A percentile compares a stretch with the other conserved stretches of the same genome.
These are phyloP conservation scores for Aureobasidium musti DNA, from an alignment of 2,329 filamentous ascomycete species.

Conservation along the genomic window DNA sequence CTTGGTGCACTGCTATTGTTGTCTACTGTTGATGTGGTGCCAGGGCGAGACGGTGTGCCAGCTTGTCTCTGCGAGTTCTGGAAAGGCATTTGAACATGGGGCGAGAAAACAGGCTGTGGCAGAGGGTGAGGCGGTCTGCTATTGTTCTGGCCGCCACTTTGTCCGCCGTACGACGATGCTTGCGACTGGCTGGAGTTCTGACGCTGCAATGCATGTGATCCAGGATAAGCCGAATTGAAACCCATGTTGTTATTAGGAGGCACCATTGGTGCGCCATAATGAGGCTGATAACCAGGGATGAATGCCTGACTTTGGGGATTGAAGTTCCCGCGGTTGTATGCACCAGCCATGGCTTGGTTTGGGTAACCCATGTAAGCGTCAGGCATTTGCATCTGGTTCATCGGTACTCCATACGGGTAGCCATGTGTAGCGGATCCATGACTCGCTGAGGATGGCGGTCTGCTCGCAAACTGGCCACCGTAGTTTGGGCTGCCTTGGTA, in stretches of 20 bases:
- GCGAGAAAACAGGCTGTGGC: slow-evolving; percentile 44
- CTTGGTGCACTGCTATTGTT: slow-evolving; percentile 36
- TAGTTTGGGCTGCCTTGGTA: slow-evolving; percentile 15
- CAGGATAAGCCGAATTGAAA: slow-evolving; percentile 10
- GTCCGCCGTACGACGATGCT: slow-evolving; percentile 35
- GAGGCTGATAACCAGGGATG: slow-evolving; percentile 61
- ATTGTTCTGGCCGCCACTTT: slow-evolving; percentile 28
- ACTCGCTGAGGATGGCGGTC: slow-evolving; percentile 21
- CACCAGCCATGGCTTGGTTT: slow-evolving; percentile 82
- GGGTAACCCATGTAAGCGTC: slow-evolving; percentile 51
- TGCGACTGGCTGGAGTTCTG: slow-evolving; percentile 41
- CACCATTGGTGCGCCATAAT: slow-evolving; percentile 14
- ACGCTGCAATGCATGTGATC: slow-evolving; percentile 36
- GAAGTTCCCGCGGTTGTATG: slow-evolving; percentile 81
- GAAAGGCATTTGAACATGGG: slow-evolving; percentile 39
- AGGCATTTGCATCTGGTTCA: slow-evolving; percentile 26
- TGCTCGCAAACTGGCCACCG: slow-evolving; percentile 13
- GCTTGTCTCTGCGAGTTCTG: slow-evolving; percentile 19
- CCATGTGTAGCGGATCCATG: slow-evolving; percentile 35
- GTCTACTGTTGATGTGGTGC: background rate
- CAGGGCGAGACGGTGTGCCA: background rate
- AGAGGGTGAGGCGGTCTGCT: slow-evolving; percentile 42
- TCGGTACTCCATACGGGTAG: slow-evolving; percentile 66
- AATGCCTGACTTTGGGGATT: slow-evolving; percentile 95
- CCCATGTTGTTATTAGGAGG: slow-evolving; percentile 12